Evolutionary conservation across 2,329 filamentous ascomycete species (phyloP).

Genomic region (Fusarium verticillioides): DNA sequence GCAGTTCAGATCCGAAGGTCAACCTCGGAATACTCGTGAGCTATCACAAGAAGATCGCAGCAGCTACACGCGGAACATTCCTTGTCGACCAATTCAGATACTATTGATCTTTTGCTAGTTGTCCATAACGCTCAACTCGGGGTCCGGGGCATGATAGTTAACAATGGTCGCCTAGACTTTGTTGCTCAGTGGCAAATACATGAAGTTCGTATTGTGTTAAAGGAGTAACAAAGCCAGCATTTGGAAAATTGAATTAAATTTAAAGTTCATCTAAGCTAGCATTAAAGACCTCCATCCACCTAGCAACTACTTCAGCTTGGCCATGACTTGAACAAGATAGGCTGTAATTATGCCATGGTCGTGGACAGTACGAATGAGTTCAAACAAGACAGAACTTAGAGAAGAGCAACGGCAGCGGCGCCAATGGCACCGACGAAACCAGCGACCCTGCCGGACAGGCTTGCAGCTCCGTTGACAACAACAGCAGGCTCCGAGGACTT

Average conservation of each 20-base stretch:
- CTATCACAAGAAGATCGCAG: no score
- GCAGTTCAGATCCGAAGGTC: fast-evolving
- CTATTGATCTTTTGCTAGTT: not conserved
- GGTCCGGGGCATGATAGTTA: no score
- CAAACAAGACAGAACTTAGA: not conserved
- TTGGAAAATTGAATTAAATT: not conserved
- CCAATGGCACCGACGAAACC: slow-evolving; percentile 7
- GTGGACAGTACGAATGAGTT: fast-evolving
- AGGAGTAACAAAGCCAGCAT: not conserved
- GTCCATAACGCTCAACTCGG: no score
- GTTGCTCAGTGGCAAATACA: no score
- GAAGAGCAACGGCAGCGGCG: slow-evolving; percentile 5
- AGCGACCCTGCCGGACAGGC: not conserved
- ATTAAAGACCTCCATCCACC: not conserved
- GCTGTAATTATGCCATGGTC: no score
- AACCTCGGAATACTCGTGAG: no score
- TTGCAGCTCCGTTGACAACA: slow-evolving; percentile 10
- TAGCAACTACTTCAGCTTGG: no score
- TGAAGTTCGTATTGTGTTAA: no score
- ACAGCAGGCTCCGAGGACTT: slow-evolving; percentile 2
- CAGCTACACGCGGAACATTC: no score
- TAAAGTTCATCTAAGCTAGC: not conserved
- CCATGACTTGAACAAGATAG: no score
- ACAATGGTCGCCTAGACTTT: no score
- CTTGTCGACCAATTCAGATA: not conserved